Base-by-base conservation (phyloP, 2,329 filamentous ascomycete species). In the Rutstroemia sydowiana region DNA sequence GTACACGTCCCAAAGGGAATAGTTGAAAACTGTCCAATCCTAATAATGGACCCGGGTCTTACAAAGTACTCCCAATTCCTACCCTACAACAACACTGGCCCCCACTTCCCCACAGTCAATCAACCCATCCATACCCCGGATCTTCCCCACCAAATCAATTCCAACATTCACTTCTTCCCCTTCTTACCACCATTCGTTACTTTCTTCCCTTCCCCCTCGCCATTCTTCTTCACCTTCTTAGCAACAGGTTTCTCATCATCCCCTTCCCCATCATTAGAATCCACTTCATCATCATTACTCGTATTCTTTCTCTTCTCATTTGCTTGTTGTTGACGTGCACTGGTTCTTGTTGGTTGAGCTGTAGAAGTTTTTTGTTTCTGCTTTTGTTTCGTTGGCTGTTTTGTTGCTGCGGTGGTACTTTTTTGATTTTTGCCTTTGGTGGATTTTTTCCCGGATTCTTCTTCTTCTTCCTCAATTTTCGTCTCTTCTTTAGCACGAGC, bases 121-220 rank as follows among this genome's bases (percentile, higher is more conserved):
- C n/a, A n/a, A n/a, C n/a, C n/a, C n/a, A n/a, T n/a, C n/a, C n/a
- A n/a, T n/a, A n/a, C n/a, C n/a, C n/a, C 30, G 30, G 30, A 32
- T 8, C 30, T 32, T 32, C 7, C 13, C 30, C 7, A 32, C 13
- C 30, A 32, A n/a, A n/a, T n/a, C n/a, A n/a, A n/a, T 26, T 26
- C 23, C 23, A 8, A 41, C n/a, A 30, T 45, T 51, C 43, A 51
- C 43, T 51, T 47, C 26, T 47, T 51, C 7, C 32, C 26, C 26
- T 50, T 45, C 21, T 26, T 47, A 18, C 34, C 32, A 3, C 18
- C 41, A 43, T 39, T 20, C 20, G 16, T 18, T 16, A 20, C 16
- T 16, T 39, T 39, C 36, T 39, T 20, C 9, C n/a, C n/a, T 39
- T 39, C 36, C 16, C n/a, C 6, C 11, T 16, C 36, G 2, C 11